phyloP scores from a whole-genome alignment of 495 filamentous ascomycete genomes.

The Annulohypoxylon stygium region DNA sequence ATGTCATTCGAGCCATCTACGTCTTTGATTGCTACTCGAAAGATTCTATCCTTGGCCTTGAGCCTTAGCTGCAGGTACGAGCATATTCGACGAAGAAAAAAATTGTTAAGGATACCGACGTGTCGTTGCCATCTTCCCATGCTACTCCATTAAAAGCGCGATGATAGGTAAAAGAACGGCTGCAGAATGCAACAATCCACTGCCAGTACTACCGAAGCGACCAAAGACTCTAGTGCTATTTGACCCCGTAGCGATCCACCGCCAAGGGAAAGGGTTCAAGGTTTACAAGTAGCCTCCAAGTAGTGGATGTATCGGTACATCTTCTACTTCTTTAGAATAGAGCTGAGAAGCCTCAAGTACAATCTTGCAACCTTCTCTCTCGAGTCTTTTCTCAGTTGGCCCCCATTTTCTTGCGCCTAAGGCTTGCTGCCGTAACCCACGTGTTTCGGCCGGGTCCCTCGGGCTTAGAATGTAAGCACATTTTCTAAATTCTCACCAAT shows the following conservation, averaged over 20 bases:
- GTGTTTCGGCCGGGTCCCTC: slow-evolving; percentile 41
- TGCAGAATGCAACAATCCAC: slow-evolving; percentile 34
- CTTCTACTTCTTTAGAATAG: background rate
- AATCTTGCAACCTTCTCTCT: background rate
- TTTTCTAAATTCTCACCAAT: slow-evolving; percentile 20
- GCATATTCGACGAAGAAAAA: background rate
- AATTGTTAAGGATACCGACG: slow-evolving; percentile 29
- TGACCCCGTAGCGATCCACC: background rate
- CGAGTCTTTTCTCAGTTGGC: slow-evolving; percentile 13
- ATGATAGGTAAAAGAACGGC: slow-evolving; percentile 29
- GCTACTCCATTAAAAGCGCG: slow-evolving; percentile 13
- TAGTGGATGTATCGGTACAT: background rate
- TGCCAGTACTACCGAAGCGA: slow-evolving; percentile 25
- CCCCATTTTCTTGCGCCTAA: slow-evolving; percentile 35
- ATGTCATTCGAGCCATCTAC: slow-evolving; percentile 37
- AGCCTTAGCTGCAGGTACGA: slow-evolving; percentile 26
- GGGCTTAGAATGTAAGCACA: slow-evolving; percentile 31
- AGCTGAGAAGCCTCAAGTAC: slow-evolving; percentile 23
- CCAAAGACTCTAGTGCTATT: background rate
- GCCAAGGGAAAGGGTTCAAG: background rate
- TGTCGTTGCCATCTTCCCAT: slow-evolving; percentile 24
- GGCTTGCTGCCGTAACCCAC: slow-evolving; percentile 36
- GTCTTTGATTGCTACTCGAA: slow-evolving; percentile 16
- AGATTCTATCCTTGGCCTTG: background rate
- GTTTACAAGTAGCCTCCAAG: slow-evolving; percentile 1